Base-by-base conservation (phyloP, 306 rosid genomes). In the Carpinus viminea region DNA sequence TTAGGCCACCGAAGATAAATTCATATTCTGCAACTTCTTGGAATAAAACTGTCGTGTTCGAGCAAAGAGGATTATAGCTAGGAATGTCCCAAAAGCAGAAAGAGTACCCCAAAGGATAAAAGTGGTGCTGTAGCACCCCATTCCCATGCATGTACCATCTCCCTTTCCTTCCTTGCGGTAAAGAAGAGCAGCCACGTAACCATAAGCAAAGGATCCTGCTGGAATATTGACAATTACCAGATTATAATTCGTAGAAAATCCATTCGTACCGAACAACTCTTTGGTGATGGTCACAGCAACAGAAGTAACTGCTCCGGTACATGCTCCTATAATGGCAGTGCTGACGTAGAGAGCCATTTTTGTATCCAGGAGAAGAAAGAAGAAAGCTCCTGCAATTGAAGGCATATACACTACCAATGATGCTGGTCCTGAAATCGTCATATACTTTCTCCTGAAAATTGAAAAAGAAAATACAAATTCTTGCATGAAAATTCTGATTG, bases 191-290 rank as follows among this genome's bases (percentile, higher is more conserved):
- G 98, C 92, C 43, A 78, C 46, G 52, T 74, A 86, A 21, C 93
- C 97, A 66, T 82, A 88, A 5, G 83, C 1, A 47, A 92, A 86
- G 2, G 98, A 94, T 0, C 98, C 98, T 0, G 89, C 24, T 3
- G 97, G 94, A 20, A 92, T 94, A 21, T 94, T 94, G 1, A 91
- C 89, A 56, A 94, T 93, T 51, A 94, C 71, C 38, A 94, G 82
- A 66, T 94, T 94, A 59, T 94, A 97, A 61, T 94, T 94, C 45
- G 88, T 85, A 0, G 92, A 86, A 84, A 94, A 92, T 43, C 86
- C 75, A 38, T 84, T 75, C 0, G 87, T 79, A 1, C 98, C 98
- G 28, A 94, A 94, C 3, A 94, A 72, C 74, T 94, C 97, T 0
- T 87, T 81, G 38, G 97, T 94, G 60, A 78, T 85, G 43, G 94